Percentiles rank a stretch among this genome's conserved stretches.
Evolutionary conservation across 1,139 yeast species (phyloP).

Genomic region (Candida pseudoviswanathii): DNA sequence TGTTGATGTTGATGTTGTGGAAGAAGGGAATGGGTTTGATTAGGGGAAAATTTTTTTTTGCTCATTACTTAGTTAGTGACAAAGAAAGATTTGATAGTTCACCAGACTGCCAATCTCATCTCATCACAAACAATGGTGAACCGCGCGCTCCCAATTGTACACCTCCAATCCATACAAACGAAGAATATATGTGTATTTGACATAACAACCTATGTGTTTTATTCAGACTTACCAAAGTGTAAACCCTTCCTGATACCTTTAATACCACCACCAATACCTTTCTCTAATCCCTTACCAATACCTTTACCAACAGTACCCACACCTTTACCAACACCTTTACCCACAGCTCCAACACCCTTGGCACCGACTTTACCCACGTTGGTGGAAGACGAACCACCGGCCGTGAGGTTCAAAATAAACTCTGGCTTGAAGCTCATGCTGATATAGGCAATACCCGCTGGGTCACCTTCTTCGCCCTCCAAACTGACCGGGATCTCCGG

Average conservation of each 20-base stretch:
- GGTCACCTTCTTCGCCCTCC: conserved; percentile 53
- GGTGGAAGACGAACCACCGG: conserved; percentile 29
- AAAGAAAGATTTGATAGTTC: too few species aligned
- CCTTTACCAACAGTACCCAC: conserved; percentile 50
- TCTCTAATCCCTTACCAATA: conserved; percentile 40
- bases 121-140: too few species aligned
- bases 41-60: conserved; percentile 1
- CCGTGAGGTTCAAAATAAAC: conserved; percentile 55
- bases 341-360: conserved; percentile 47
- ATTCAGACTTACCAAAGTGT: conserved; percentile 23
- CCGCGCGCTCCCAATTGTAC: too few species aligned
- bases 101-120: too few species aligned
- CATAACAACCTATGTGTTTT: not conserved
- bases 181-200: too few species aligned
- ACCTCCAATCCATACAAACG: too few species aligned
- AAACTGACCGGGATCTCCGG: conserved; percentile 57
- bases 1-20: too few species aligned
- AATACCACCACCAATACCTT: conserved; percentile 41
- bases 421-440: conserved; percentile 68
- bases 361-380: conserved; percentile 33
- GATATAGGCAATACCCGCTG: conserved; percentile 65
- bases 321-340: conserved; percentile 26
- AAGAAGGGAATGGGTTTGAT: not conserved
- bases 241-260: conserved; percentile 42
- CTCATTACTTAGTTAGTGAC: too few species aligned